Evolutionary conservation across 257 asterid species (phyloP).

Genomic region (Gentiana macrophylla): DNA sequence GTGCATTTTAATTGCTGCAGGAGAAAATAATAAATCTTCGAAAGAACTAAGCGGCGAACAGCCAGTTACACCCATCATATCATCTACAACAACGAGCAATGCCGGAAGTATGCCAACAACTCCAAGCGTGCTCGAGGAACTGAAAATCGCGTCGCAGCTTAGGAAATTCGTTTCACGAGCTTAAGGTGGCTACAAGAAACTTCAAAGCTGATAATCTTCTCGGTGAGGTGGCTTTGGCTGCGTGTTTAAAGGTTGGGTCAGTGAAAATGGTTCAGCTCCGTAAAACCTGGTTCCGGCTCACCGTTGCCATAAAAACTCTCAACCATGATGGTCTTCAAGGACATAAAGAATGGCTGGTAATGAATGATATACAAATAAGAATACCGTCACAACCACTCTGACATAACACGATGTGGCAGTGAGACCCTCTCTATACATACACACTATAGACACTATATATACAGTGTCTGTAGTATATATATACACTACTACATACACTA

Average conservation of each 20-base stretch:
- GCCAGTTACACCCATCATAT: constrained; percentile 42
- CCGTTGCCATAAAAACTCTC: constrained; percentile 83
- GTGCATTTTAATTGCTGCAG: neutral
- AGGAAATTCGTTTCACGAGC: constrained; percentile 53
- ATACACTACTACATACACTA: no score
- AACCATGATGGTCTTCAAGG: constrained; percentile 89
- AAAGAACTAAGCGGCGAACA: constrained; percentile 41
- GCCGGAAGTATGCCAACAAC: constrained; percentile 52
- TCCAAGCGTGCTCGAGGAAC: constrained; percentile 45
- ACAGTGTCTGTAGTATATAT: no score
- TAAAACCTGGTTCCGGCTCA: no score
- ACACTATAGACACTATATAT: no score
- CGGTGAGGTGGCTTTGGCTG: constrained; percentile 88
- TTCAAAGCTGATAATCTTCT: constrained; percentile 67
- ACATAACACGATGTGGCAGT: no score
- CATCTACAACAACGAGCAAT: constrained; percentile 60
- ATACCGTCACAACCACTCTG: no score
- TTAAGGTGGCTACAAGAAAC: constrained; percentile 60
- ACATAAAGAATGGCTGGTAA: constrained; percentile 92
- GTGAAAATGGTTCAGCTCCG: no score
- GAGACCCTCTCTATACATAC: no score
- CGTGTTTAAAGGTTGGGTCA: constrained; percentile 75
- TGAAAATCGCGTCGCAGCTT: constrained; percentile 75
- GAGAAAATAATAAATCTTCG: constrained; percentile 65
- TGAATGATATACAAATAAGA: no score